Percentiles rank a stretch among this genome's conserved stretches.
Evolutionary conservation across 1,284 basidiomycete species (phyloP).

Genomic region (Ustanciosporium gigantosporum): DNA sequence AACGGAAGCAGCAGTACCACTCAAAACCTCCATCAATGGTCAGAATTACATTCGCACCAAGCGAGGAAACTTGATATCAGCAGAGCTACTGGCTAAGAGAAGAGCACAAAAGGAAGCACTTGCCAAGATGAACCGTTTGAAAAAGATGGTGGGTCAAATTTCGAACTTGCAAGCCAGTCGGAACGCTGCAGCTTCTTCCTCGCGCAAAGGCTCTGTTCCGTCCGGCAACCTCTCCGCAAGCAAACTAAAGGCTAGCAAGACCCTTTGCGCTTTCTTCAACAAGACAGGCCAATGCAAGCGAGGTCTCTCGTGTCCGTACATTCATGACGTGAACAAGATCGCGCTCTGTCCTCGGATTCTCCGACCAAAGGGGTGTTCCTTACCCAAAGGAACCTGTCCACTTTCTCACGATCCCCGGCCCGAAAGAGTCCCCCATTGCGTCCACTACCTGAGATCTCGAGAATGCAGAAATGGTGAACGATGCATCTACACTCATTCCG

Average conservation of each 20-base stretch:
- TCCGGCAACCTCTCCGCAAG: conserved; percentile 3
- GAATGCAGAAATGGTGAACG: conserved; percentile 49
- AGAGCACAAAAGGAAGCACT: conserved; percentile 34
- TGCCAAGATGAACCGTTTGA: conserved; percentile 42
- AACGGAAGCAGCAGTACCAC: conserved; percentile 3
- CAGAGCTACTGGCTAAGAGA: conserved; percentile 48
- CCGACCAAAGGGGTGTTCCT: conserved; percentile 43
- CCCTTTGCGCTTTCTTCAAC: conserved; percentile 51
- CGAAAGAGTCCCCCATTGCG: conserved; percentile 55
- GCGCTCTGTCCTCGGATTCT: conserved; percentile 56
- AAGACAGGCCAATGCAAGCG: conserved; percentile 55
- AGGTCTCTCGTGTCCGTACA: conserved; percentile 53
- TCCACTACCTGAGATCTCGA: conserved; percentile 44
- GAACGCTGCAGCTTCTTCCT: conserved; percentile 2
- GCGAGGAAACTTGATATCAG: conserved; percentile 62
- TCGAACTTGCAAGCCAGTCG: conserved; percentile 38
- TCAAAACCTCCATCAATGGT: conserved; percentile 60
- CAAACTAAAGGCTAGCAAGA: conserved; percentile 10
- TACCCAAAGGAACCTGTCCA: conserved; percentile 49
- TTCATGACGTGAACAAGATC: conserved; percentile 49
- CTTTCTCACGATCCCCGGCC: conserved; percentile 45
- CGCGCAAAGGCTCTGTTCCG: too few species aligned
- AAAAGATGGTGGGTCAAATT: conserved; percentile 40
- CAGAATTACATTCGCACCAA: conserved; percentile 62
- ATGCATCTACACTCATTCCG: conserved; percentile 52